Conservation (phyloP, 768 basidiomycete genomes). For the Serendipita sp. region DNA sequence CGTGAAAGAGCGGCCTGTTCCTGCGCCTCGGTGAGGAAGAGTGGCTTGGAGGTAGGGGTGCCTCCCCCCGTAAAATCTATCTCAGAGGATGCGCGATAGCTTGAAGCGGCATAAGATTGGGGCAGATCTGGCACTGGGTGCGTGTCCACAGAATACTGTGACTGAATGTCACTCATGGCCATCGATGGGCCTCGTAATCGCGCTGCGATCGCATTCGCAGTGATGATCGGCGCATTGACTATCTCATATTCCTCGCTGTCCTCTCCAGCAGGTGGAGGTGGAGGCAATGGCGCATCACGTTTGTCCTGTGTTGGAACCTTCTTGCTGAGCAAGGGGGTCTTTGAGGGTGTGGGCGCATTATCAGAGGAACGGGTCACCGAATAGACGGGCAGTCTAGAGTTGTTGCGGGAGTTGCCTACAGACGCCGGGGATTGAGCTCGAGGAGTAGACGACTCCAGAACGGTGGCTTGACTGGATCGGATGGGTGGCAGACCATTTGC, state of each 20-base stretch:
- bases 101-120: background rate
- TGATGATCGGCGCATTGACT: background rate
- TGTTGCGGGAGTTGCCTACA: background rate
- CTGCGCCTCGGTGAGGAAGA: constrained; percentile 8
- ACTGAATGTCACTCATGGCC: background rate
- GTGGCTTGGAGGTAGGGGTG: background rate
- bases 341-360: background rate
- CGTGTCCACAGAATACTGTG: background rate
- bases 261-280: background rate
- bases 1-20: constrained; percentile 10
- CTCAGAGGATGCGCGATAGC: background rate
- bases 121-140: background rate
- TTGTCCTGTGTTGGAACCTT: background rate
- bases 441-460: background rate
- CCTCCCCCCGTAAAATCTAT: background rate
- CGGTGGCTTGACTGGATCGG: background rate
- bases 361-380: background rate
- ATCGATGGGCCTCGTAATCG: constrained; percentile 3
- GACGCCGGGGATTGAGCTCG: constrained; percentile 2
- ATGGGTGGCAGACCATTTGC: background rate
- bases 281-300: constrained; percentile 3
- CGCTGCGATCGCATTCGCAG: background rate
- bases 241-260: constrained; percentile 2
- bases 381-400: background rate
- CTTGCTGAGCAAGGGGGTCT: background rate